These are phyloP conservation scores for Dipteronia dyeriana DNA, from an alignment of 345 rosid species.

Conservation along the genomic window DNA sequence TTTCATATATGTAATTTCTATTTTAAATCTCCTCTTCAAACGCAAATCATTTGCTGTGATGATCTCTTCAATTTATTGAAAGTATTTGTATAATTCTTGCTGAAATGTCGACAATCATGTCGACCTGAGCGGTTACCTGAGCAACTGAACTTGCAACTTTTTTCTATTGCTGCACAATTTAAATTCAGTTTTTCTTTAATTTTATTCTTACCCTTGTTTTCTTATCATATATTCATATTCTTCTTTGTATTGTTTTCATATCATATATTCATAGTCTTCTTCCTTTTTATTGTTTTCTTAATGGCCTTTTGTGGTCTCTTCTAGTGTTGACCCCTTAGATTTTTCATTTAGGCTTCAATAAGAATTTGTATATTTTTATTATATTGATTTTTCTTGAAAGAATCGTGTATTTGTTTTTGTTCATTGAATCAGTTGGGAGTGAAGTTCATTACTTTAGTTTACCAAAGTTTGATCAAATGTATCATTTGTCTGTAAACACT, in stretches of 20 bases:
- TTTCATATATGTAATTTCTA: no score
- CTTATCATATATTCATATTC: neutral
- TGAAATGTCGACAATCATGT: constrained; percentile 40
- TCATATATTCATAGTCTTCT: neutral
- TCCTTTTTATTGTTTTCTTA: neutral
- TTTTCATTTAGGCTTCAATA: no score
- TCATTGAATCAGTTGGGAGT: neutral
- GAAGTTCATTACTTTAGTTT: no score
- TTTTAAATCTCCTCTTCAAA: neutral
- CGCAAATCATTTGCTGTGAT: constrained; percentile 38
- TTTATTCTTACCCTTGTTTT: neutral
- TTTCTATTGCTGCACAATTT: neutral
- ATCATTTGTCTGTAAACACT: no score
- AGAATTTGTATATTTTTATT: no score
- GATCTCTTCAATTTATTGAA: constrained; percentile 24
- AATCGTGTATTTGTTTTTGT: neutral
- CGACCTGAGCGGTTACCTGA: constrained; percentile 62
- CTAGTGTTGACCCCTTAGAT: neutral
- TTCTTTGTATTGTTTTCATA: no score
- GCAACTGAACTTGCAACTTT: constrained; percentile 33
- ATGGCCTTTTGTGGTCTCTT: neutral
- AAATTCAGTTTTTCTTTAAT: neutral
- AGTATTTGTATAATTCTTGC: constrained; percentile 24
- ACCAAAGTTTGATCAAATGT: no score
- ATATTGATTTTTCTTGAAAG: neutral